Evolutionary conservation across 768 basidiomycete genomes (phyloP).

Genomic region (Leccinum variicolor): DNA sequence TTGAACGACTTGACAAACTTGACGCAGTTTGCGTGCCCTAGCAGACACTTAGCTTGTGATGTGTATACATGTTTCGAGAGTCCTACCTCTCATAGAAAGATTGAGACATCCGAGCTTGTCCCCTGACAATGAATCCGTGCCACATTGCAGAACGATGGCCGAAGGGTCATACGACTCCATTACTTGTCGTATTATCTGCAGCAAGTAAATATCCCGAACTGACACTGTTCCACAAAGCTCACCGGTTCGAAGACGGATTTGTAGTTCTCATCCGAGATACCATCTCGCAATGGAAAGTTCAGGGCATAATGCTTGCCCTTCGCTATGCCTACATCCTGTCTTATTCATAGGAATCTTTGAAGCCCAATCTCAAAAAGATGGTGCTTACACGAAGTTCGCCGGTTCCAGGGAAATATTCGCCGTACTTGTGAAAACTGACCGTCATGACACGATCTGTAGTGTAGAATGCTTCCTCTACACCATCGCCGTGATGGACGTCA

Average conservation of each 20-base stretch:
- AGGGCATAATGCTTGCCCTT: slow-evolving; percentile 94
- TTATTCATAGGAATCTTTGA: slow-evolving; percentile 9
- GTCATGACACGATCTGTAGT: slow-evolving; percentile 99
- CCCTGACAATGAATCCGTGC: slow-evolving; percentile 94
- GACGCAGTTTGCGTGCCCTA: slow-evolving; percentile 96
- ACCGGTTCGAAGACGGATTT: slow-evolving; percentile 95
- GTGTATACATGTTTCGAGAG: not conserved
- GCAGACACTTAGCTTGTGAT: slow-evolving; percentile 1
- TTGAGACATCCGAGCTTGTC: slow-evolving; percentile 97
- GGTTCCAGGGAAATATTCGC: slow-evolving; percentile 98
- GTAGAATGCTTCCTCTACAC: slow-evolving; percentile 99
- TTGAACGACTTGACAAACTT: slow-evolving; percentile 96
- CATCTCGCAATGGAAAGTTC: slow-evolving; percentile 94
- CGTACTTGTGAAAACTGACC: slow-evolving; percentile 96
- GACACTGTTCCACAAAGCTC: slow-evolving; percentile 26
- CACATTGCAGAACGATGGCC: slow-evolving; percentile 95
- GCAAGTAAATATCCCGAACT: not conserved
- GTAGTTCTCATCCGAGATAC: slow-evolving; percentile 93
- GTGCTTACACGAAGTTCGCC: slow-evolving; percentile 83
- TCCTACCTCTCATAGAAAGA: slow-evolving; percentile 85
- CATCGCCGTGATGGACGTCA: slow-evolving; percentile 98
- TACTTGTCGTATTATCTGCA: slow-evolving; percentile 84
- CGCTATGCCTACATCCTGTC: slow-evolving; percentile 85
- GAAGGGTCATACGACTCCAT: slow-evolving; percentile 95
- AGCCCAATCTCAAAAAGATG: not conserved